Evolutionary conservation across 345 rosid species (phyloP), one percentile per base, ranked within the genome.

Genomic region (Punica granatum): DNA sequence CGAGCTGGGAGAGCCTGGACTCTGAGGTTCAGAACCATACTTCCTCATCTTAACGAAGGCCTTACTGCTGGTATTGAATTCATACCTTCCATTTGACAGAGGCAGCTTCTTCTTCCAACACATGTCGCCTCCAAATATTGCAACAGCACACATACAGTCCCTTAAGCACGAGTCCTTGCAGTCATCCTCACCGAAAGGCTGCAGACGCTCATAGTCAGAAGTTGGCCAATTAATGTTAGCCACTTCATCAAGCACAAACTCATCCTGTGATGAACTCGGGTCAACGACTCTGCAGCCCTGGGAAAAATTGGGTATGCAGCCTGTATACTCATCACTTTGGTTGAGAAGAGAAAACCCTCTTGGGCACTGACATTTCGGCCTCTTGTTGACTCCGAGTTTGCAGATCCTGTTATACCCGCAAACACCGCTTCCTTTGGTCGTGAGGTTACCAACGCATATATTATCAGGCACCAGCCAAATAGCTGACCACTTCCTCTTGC

Each of bases 31-130:
- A 28, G 25, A 1, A 19, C 53, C 37, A 23, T 60, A 71, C 74
- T 68, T 73, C 44, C 71, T 61, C 19, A 68, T 26, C 66, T 79
- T 79, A 69, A 79, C 68, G 44, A 76, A 62, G 60, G 78, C 73
- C 61, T 64, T 76, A 2, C 59, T 49, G 9, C 25, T 56, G 59
- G 51, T 43, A 15, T 10, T 42, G 4, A 0, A 14, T 37, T 73
- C 65, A 7, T 43, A 28, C 58, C 67, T 66, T 12, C 83, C 83
- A 30, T 79, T 76, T n/a, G 78, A 71, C 9, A 79, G 76, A 7
- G 83, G 83, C 16, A 74, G 39, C 64, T 73, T 76, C 78, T 80
- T 80, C 83, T 80, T 76, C 76, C 76, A 74, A 62, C 83, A 80
- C 33, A 10, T 15, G 16, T 48, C 33, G 9, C 58, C 67, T 1